These are phyloP conservation scores for Xylaria venustula DNA, from an alignment of 495 filamentous ascomycete genomes.

Conservation along the genomic window DNA sequence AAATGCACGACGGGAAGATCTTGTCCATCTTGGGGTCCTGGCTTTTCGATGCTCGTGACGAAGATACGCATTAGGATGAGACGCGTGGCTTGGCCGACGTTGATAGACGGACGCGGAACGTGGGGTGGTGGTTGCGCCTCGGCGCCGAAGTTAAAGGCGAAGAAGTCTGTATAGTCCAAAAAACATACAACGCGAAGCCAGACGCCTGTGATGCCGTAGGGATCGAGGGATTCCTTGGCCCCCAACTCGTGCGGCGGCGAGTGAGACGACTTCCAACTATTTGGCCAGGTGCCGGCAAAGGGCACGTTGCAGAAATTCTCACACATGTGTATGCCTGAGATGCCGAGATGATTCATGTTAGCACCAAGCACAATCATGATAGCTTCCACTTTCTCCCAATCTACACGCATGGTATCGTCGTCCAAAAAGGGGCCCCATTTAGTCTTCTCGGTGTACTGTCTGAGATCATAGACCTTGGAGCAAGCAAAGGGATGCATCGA, in stretches of 20 bases:
- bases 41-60: slow-evolving; percentile 50
- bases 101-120: slow-evolving; percentile 48
- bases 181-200: slow-evolving; percentile 52
- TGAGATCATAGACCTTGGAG: slow-evolving; percentile 62
- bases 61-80: slow-evolving; percentile 63
- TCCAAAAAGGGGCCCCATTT: slow-evolving; percentile 63
- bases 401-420: slow-evolving; percentile 51
- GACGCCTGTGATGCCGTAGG: slow-evolving; percentile 58
- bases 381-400: slow-evolving; percentile 72
- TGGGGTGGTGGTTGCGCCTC: slow-evolving; percentile 27
- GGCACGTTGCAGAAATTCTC: slow-evolving; percentile 48
- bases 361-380: slow-evolving; percentile 58
- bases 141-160: slow-evolving; percentile 56
- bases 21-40: slow-evolving; percentile 50
- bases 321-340: slow-evolving; percentile 42
- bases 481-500: slow-evolving; percentile 54
- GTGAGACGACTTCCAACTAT: slow-evolving; percentile 39
- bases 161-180: slow-evolving; percentile 61
- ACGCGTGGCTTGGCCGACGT: slow-evolving; percentile 58
- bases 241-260: slow-evolving; percentile 27
- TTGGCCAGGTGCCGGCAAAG: slow-evolving; percentile 51
- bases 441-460: slow-evolving; percentile 54
- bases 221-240: slow-evolving; percentile 50
- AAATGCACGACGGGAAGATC: slow-evolving; percentile 59
- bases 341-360: slow-evolving; percentile 49